A percentile compares a stretch with the other conserved stretches of the same genome.
Conservation (phyloP, 2,329 filamentous ascomycete genomes). For the Westerdykella aurantiaca region DNA sequence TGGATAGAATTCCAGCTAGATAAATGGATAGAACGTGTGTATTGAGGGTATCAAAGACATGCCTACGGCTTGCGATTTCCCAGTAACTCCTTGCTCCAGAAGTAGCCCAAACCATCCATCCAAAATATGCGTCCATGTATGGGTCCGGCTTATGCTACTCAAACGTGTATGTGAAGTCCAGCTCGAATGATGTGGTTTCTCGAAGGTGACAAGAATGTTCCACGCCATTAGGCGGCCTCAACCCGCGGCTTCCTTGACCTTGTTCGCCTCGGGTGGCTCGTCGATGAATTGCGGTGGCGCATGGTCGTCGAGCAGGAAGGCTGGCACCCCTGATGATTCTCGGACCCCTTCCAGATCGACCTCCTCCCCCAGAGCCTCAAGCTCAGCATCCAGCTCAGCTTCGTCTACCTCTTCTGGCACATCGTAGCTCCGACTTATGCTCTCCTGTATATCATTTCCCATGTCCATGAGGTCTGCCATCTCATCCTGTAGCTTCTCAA, state of each 20-base stretch:
- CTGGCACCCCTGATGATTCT: conserved; percentile 59
- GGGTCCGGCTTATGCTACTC: too few relatives aligned
- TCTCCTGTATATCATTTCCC: conserved; percentile 97
- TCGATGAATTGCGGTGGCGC: conserved; percentile 83
- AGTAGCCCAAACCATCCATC: too few relatives aligned
- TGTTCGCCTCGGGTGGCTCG: conserved; percentile 67
- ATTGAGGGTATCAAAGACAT: too few relatives aligned
- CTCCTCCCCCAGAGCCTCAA: conserved; percentile 91
- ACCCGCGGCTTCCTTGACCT: conserved; percentile 77
- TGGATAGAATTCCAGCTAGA: too few relatives aligned
- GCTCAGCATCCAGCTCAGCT: conserved; percentile 88
- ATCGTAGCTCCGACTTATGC: conserved; percentile 83
- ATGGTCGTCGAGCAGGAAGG: conserved; percentile 84
- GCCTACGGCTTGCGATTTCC: too few relatives aligned
- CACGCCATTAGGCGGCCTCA: conserved; percentile 14
- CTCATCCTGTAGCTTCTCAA: conserved; percentile 95
- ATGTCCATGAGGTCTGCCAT: conserved; percentile 98
- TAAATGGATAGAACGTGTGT: too few relatives aligned
- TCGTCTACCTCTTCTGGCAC: conserved; percentile 96
- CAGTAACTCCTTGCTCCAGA: too few relatives aligned
- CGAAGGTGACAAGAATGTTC: too few relatives aligned
- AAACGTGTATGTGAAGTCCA: too few relatives aligned
- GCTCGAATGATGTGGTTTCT: too few relatives aligned
- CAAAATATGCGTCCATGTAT: too few relatives aligned
- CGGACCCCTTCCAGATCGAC: conserved; percentile 75